phyloP scores from a whole-genome alignment of 1,284 basidiomycete genomes.

The Serendipita sp. region DNA sequence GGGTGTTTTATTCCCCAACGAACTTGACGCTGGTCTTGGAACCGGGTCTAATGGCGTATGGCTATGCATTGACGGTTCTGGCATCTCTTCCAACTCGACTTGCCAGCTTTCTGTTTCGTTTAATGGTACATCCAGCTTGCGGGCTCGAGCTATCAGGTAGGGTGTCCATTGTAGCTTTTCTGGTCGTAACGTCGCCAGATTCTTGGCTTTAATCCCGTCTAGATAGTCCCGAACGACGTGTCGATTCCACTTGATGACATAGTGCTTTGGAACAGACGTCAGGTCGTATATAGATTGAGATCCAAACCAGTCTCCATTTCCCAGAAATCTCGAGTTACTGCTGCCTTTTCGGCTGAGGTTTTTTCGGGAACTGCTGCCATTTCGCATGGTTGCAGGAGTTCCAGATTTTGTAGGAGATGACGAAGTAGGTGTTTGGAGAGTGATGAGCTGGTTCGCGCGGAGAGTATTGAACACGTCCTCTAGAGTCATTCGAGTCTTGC shows the following conservation, averaged over 20 bases:
- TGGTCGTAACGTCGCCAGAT: conserved; percentile 65
- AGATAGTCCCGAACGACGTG: conserved; percentile 57
- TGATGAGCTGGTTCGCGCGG: conserved; percentile 39
- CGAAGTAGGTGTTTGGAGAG: conserved; percentile 34
- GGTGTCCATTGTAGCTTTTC: conserved; percentile 93
- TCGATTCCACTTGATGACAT: conserved; percentile 64
- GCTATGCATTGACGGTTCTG: neutral
- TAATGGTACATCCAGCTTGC: conserved; percentile 25
- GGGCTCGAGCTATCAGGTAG: conserved; percentile 58
- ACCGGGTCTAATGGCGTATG: conserved; percentile 4
- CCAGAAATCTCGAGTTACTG: conserved; percentile 11
- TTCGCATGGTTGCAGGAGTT: conserved; percentile 45
- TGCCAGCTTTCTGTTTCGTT: neutral
- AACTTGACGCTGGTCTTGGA: neutral
- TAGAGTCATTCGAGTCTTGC: conserved; percentile 77
- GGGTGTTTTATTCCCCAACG: neutral
- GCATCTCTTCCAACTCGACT: neutral
- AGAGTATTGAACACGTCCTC: conserved; percentile 79
- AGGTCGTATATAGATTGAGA: conserved; percentile 28
- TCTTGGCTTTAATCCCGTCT: conserved; percentile 62
- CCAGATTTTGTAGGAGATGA: conserved; percentile 64
- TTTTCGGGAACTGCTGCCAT: conserved; percentile 43
- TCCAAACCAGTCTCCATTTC: neutral
- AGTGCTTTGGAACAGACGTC: conserved; percentile 57
- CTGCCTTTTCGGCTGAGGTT: conserved; percentile 32